Evolutionary conservation across 768 basidiomycete genomes (phyloP).

Genomic region (Trametes sanguinea): DNA sequence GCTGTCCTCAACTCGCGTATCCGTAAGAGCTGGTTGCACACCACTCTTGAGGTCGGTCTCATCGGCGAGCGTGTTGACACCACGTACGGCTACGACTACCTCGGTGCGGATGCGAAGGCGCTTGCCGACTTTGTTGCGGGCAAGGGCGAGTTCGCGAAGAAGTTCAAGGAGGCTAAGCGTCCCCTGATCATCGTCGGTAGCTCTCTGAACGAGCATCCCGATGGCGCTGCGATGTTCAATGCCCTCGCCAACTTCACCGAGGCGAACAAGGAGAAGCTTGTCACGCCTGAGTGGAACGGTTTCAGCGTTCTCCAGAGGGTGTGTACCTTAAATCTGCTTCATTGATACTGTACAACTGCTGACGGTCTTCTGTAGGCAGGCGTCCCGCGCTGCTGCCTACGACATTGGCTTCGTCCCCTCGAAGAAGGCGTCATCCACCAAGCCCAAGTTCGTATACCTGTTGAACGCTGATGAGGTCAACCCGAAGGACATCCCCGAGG

Average conservation of each 20-base stretch:
- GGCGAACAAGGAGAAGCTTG: slow-evolving; percentile 67
- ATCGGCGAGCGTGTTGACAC: slow-evolving; percentile 92
- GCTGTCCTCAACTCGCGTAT: slow-evolving; percentile 97
- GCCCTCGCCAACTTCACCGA: slow-evolving; percentile 79
- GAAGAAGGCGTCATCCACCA: slow-evolving; percentile 67
- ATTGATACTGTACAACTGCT: not conserved
- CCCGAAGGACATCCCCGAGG: slow-evolving; percentile 80
- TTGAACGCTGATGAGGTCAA: slow-evolving; percentile 95
- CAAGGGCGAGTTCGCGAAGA: slow-evolving; percentile 77
- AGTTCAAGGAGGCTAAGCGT: slow-evolving; percentile 87
- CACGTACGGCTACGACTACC: slow-evolving; percentile 90
- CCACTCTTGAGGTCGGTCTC: slow-evolving; percentile 81
- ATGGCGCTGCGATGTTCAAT: slow-evolving; percentile 77
- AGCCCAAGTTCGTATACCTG: slow-evolving; percentile 95
- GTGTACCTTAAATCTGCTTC: slow-evolving; percentile 33
- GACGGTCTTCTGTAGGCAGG: slow-evolving; percentile 52
- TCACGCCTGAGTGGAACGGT: slow-evolving; percentile 94
- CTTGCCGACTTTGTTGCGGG: slow-evolving; percentile 77
- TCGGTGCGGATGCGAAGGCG: slow-evolving; percentile 76
- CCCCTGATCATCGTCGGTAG: slow-evolving; percentile 95
- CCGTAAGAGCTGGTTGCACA: slow-evolving; percentile 91
- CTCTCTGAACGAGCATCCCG: slow-evolving; percentile 80
- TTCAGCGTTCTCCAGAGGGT: slow-evolving; percentile 92
- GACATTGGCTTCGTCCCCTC: slow-evolving; percentile 94
- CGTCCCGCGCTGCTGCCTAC: slow-evolving; percentile 91